Evolutionary conservation across 1,284 basidiomycete species (phyloP).

Genomic region (Boletus subluridellus): DNA sequence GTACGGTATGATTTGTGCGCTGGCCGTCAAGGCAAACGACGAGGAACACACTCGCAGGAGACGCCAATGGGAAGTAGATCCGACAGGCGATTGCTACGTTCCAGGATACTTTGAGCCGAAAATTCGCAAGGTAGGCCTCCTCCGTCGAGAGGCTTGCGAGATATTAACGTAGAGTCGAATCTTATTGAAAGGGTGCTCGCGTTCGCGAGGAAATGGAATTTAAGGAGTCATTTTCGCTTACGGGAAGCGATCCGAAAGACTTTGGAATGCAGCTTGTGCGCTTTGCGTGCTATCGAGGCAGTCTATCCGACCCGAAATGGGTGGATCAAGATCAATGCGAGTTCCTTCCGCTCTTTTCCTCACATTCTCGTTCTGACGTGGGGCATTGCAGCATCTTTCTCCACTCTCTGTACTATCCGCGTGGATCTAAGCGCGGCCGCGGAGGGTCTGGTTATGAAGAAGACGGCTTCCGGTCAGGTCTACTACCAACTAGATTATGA

Average conservation of each 20-base stretch:
- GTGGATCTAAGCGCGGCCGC: slow-evolving; percentile 3
- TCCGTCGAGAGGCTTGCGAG: not conserved
- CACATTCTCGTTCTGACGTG: not conserved
- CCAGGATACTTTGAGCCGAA: too few species aligned
- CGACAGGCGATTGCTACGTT: not conserved
- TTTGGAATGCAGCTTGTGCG: too few species aligned
- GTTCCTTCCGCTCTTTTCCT: not conserved
- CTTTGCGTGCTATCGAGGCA: too few species aligned
- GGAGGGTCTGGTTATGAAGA: not conserved
- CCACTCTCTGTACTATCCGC: not conserved
- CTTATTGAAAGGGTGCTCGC: not conserved
- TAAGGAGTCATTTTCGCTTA: too few species aligned
- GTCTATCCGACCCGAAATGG: too few species aligned
- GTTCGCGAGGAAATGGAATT: slow-evolving; percentile 1
- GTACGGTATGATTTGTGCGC: slow-evolving; percentile 24
- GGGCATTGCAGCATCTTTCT: not conserved
- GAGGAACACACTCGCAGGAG: slow-evolving; percentile 5
- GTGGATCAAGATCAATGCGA: slow-evolving; percentile 10
- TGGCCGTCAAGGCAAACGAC: not conserved
- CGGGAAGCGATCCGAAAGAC: too few species aligned
- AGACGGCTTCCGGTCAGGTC: not conserved
- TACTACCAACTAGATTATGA: slow-evolving; percentile 15
- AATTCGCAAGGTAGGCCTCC: not conserved
- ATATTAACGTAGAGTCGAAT: not conserved
- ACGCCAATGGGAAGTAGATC: slow-evolving; percentile 3